A percentile compares a stretch with the other conserved stretches of the same genome.
phyloP scores from a whole-genome alignment of 495 filamentous ascomycete species.

The Talaromyces adpressus region DNA sequence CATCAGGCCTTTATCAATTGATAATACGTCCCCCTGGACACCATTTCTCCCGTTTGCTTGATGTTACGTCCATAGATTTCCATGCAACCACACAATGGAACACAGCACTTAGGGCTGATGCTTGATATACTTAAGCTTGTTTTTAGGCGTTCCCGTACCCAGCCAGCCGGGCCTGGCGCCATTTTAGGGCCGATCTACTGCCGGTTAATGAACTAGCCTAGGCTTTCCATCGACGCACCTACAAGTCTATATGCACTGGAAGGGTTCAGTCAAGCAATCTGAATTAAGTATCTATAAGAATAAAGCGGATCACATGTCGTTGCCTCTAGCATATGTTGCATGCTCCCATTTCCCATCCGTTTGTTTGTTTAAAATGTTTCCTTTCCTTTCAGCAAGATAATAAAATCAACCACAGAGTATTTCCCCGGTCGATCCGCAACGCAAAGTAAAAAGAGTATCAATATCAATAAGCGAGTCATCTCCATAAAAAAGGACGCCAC shows the following conservation, averaged over 20 bases:
- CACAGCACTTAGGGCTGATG: not conserved
- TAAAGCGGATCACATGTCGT: slow-evolving; percentile 7
- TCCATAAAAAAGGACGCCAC: slow-evolving; percentile 4
- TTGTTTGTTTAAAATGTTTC: not conserved
- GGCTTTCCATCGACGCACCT: no score
- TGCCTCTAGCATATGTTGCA: slow-evolving; percentile 4
- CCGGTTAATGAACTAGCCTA: not conserved
- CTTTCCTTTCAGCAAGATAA: slow-evolving; percentile 4
- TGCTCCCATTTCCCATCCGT: slow-evolving; percentile 4
- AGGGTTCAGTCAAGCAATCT: not conserved
- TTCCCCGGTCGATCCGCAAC: not conserved
- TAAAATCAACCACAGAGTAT: slow-evolving; percentile 1
- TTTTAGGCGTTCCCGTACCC: not conserved
- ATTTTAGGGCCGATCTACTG: not conserved
- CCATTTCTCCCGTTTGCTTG: not conserved
- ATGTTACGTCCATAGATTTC: not conserved
- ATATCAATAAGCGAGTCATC: not conserved
- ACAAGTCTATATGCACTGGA: no score
- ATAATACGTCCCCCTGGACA: not conserved
- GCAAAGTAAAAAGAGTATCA: not conserved
- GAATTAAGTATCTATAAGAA: slow-evolving; percentile 11
- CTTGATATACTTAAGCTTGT: not conserved
- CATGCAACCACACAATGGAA: not conserved
- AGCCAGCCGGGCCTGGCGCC: not conserved
- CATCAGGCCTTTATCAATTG: no score